Base-by-base conservation (phyloP, 352 stramenopile genomes). In the Phytopythium vexans region DNA sequence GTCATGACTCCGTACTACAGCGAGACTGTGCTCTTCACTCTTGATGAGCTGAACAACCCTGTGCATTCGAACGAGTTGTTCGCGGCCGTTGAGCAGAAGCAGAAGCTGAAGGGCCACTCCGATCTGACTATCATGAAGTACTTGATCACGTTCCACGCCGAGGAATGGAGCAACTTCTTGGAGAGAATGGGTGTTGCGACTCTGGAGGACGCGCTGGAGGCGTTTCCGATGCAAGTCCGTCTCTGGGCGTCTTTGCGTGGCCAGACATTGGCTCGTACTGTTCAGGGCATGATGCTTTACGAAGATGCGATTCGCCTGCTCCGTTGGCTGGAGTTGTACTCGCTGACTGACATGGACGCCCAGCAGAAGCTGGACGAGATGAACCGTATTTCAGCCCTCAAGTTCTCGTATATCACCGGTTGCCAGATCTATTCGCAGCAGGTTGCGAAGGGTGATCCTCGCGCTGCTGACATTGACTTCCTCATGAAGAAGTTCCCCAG, bases 241-340 rank as follows among this genome's bases (percentile, higher is more conserved):
- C 56, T 94, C 7, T 96, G 86, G 86, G 86, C 86, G 14, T 93
- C 82, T 4, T 72, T 92, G 59, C 79, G 86, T 45, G 84, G 84
- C 4, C 86, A 96, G 60, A 96, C 86, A 8, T 71, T 96, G 8
- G 84, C 82, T n/a, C 75, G 86, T 39, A 94, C 86, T 0, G 84
- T 94, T 0, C 83, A 93, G 47, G 86, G 86, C 14, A 94, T 96
- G 81, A 94, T 94, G 84, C 64, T 94, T 64, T 96, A 95, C 61
- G 84, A 94, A 70, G 82, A 94, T 35, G 82, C 84, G 1, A 80
- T 95, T 35, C 82, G 82, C n/a, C 66, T 95, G 8, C 55, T 95
- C 27, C 80, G 82, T 5, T 95, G 86, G 86, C 63, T 95, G 7
- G 86, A 95, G 55, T 53, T 95, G 31, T 88, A 85, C 55, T 77